These are phyloP conservation scores for Leptodontidium sp. DNA, from an alignment of 2,329 filamentous ascomycete genomes.

Conservation along the genomic window DNA sequence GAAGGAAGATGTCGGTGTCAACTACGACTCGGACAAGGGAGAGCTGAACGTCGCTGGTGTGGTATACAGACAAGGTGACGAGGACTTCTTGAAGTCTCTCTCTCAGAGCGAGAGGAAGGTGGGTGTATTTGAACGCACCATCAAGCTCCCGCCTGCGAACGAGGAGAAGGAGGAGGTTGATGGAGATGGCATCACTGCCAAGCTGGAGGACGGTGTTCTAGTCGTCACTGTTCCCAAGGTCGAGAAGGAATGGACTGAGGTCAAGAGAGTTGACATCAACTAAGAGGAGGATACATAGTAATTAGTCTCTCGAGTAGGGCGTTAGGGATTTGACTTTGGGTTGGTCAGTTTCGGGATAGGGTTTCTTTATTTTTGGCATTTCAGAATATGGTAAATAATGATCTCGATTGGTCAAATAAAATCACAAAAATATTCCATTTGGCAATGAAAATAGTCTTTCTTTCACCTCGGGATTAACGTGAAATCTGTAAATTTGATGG, in stretches of 20 bases:
- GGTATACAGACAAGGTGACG: slow-evolving; percentile 74
- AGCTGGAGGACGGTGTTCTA: slow-evolving; percentile 80
- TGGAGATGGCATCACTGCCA: slow-evolving; percentile 72
- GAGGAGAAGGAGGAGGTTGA: slow-evolving; percentile 65
- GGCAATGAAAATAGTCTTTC: slow-evolving; percentile 33
- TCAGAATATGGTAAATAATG: slow-evolving; percentile 31
- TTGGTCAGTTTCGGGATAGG: not conserved
- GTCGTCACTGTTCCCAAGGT: slow-evolving; percentile 80
- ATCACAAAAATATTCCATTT: slow-evolving; percentile 40
- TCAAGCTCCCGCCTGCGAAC: slow-evolving; percentile 65
- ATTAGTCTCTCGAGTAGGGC: slow-evolving; percentile 4
- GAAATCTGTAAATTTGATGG: too few relatives aligned
- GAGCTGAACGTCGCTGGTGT: slow-evolving; percentile 75
- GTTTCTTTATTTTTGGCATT: slow-evolving; percentile 16
- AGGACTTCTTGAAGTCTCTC: slow-evolving; percentile 71
- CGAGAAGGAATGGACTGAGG: slow-evolving; percentile 71
- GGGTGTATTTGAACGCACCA: slow-evolving; percentile 76
- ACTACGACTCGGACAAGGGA: slow-evolving; percentile 75
- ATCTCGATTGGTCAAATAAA: slow-evolving; percentile 28
- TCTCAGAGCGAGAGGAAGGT: slow-evolving; percentile 71
- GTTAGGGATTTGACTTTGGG: slow-evolving; percentile 12
- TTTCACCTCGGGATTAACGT: not conserved
- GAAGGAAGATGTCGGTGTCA: slow-evolving; percentile 80
- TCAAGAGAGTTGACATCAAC: slow-evolving; percentile 66
- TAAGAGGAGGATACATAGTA: slow-evolving; percentile 30